A percentile compares a stretch with the other conserved stretches of the same genome.
These are phyloP conservation scores for Tephrocybe sp. DNA, from an alignment of 768 basidiomycete genomes.

Conservation along the genomic window DNA sequence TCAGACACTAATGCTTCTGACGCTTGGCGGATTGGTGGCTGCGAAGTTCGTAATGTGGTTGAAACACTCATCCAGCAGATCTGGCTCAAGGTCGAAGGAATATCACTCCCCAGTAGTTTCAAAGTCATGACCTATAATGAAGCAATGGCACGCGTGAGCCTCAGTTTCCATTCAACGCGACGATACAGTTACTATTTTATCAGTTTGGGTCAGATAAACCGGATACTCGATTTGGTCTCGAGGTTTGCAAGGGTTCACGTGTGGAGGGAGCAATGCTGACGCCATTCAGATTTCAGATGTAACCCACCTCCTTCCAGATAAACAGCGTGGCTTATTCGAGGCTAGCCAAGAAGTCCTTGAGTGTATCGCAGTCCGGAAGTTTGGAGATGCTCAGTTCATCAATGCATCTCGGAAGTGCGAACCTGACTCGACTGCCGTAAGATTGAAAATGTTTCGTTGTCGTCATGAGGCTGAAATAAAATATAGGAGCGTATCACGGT, in stretches of 20 bases:
- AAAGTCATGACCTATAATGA: slow-evolving; percentile 85
- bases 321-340: slow-evolving; percentile 27
- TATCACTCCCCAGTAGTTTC: slow-evolving; percentile 64
- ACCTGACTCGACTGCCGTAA: slow-evolving; percentile 27
- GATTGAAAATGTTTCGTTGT: slow-evolving; percentile 9
- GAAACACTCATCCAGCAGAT: slow-evolving; percentile 74
- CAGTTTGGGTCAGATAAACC: slow-evolving; percentile 96
- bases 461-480: slow-evolving; percentile 17
- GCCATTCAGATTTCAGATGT: slow-evolving; percentile 44
- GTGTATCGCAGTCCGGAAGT: slow-evolving; percentile 45
- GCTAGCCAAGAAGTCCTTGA: slow-evolving; percentile 38
- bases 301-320: slow-evolving; percentile 34
- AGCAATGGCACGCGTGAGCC: slow-evolving; percentile 83
- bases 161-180: background rate
- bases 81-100: slow-evolving; percentile 71
- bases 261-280: slow-evolving; percentile 16
- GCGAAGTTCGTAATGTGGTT: slow-evolving; percentile 76
- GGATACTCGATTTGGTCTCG: slow-evolving; percentile 83
- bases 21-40: slow-evolving; percentile 84
- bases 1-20: slow-evolving; percentile 24
- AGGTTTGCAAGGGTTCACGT: slow-evolving; percentile 48
- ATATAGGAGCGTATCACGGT: slow-evolving; percentile 50
- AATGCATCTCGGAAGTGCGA: slow-evolving; percentile 38
- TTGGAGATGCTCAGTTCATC: slow-evolving; percentile 38
- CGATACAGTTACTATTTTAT: slow-evolving; percentile 8